Evolutionary conservation across 805 yeast species (phyloP).

Genomic region (Dipodascus albidus): DNA sequence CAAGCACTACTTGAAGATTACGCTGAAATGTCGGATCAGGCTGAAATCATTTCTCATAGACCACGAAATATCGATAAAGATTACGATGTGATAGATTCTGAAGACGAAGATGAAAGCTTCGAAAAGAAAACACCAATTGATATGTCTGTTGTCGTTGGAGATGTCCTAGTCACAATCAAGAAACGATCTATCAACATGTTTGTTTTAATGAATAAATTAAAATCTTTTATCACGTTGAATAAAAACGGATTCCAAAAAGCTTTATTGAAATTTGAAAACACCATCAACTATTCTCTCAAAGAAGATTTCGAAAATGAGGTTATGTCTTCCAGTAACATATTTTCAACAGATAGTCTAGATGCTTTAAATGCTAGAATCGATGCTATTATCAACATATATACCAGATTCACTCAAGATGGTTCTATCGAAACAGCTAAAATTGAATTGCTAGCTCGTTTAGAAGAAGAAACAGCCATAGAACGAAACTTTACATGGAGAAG

Average conservation of each 20-base stretch:
- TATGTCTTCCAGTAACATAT: slow-evolving; percentile 41
- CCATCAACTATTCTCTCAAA: slow-evolving; percentile 49
- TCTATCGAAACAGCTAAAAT: slow-evolving; percentile 35
- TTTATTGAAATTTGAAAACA: slow-evolving; percentile 84
- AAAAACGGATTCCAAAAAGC: slow-evolving; percentile 83
- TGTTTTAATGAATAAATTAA: slow-evolving; percentile 68
- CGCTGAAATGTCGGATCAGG: slow-evolving; percentile 39
- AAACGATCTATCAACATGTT: slow-evolving; percentile 54
- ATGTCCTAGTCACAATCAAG: slow-evolving; percentile 50
- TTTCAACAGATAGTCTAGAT: slow-evolving; percentile 36
- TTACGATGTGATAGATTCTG: slow-evolving; percentile 2
- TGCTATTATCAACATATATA: slow-evolving; percentile 42
- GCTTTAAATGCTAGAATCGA: slow-evolving; percentile 42
- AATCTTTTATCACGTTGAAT: slow-evolving; percentile 74
- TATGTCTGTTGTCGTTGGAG: slow-evolving; percentile 28
- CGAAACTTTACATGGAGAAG: slow-evolving; percentile 97
- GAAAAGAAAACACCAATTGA: slow-evolving; percentile 7
- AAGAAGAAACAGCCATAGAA: slow-evolving; percentile 96
- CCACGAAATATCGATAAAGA: slow-evolving; percentile 4
- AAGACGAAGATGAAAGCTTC: slow-evolving; percentile 2
- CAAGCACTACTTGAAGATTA: slow-evolving; percentile 51
- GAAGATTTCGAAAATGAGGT: slow-evolving; percentile 38
- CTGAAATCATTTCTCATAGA: slow-evolving; percentile 1
- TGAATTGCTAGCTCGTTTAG: slow-evolving; percentile 40
- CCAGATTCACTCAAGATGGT: slow-evolving; percentile 35